Evolutionary conservation across 176 grass and related monocot species (phyloP), one percentile per base, ranked within the genome.

Genomic region (Avena atlantica): DNA sequence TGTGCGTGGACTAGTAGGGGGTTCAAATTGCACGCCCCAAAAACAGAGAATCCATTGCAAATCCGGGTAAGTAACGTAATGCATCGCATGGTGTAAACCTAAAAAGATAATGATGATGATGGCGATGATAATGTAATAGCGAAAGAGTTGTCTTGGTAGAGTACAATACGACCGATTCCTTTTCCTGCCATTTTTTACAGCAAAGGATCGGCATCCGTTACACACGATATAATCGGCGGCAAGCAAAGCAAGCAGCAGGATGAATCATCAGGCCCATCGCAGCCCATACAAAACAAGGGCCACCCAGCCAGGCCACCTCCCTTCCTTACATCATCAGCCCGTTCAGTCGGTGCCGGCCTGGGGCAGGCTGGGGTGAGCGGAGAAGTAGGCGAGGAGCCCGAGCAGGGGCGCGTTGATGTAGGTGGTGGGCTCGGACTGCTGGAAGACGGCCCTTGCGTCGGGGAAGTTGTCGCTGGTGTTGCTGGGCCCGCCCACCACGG

Each of bases 371-470:
- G 91, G 96, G 81, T 95, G 93, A 4, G 90, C 81, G 2, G 91
- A 92, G 90, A 99, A 93, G 85, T 91, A 96, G 20, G 90, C 97
- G 69, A 99, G 84, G 17, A 94, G 92, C 50, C 89, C 94, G 4
- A 96, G 78, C 50, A 96, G 84, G 8, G 97, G 94, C 4, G 97
- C 94, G 82, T 96, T 99, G 66, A 99, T 93, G 80, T 99, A 99
- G 6, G 94, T 96, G 47, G 97, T 93, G 56, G 94, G 92, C 87
- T 99, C 94, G 0, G 94, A 96, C 78, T 96, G 97, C 89, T 98
- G 94, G 86, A 94, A 94, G 3, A 89, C 81, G 17, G 97, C 87
- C 2, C 94, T 85, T 0, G 76, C 79, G 51, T 98, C 97, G 0
- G 92, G 92, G 82, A 94, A 99, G 2, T 48, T 71, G 88, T 99